phyloP scores from a whole-genome alignment of 2,329 filamentous ascomycete genomes.

The Phyllosticta capitalensis region DNA sequence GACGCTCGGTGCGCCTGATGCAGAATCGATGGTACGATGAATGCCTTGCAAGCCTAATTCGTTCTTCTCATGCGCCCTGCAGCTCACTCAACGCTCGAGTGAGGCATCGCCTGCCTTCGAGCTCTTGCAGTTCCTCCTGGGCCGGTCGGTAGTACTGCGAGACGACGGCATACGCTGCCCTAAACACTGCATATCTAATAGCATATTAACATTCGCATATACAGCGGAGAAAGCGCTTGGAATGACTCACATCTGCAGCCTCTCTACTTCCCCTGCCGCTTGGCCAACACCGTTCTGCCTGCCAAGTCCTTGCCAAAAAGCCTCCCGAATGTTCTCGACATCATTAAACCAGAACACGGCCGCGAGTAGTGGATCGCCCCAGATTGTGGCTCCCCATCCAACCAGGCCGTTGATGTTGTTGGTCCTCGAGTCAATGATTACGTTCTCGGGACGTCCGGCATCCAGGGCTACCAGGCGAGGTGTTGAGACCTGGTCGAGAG shows the following conservation, averaged over 20 bases:
- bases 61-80: slow-evolving; percentile 11
- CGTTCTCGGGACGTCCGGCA: slow-evolving; percentile 39
- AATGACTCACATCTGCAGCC: slow-evolving; percentile 33
- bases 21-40: not conserved
- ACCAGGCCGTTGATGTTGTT: slow-evolving; percentile 41
- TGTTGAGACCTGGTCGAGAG: slow-evolving; percentile 41
- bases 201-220: slow-evolving; percentile 1
- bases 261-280: slow-evolving; percentile 22
- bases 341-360: slow-evolving; percentile 30
- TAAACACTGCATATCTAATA: slow-evolving; percentile 36
- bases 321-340: slow-evolving; percentile 10
- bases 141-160: slow-evolving; percentile 35
- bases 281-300: slow-evolving; percentile 17
- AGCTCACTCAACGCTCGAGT: slow-evolving; percentile 28
- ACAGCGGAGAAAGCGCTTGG: not conserved
- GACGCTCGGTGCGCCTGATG: no score
- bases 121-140: slow-evolving; percentile 30
- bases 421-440: slow-evolving; percentile 41
- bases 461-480: slow-evolving; percentile 44
- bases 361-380: slow-evolving; percentile 48
- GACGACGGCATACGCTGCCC: slow-evolving; percentile 33
- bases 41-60: not conserved
- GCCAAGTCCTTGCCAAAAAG: slow-evolving; percentile 36
- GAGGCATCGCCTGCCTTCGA: slow-evolving; percentile 33
- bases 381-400: slow-evolving; percentile 45